These are phyloP conservation scores for Rutstroemia sp. DNA, from an alignment of 2,329 filamentous ascomycete genomes.

Conservation along the genomic window DNA sequence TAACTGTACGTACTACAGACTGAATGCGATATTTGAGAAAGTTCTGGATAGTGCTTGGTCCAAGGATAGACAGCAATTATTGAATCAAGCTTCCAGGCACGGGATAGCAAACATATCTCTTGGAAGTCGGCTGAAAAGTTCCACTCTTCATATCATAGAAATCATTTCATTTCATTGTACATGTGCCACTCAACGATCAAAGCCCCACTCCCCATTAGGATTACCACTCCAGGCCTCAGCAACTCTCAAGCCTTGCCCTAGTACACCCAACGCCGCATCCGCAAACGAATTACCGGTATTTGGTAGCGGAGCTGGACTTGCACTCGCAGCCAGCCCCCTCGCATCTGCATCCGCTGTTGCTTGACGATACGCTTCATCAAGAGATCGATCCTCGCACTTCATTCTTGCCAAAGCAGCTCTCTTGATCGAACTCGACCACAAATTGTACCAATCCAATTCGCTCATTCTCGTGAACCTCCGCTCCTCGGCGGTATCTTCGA, in stretches of 20 bases:
- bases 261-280: constrained; percentile 34
- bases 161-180: too few relatives aligned
- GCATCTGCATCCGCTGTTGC: constrained; percentile 32
- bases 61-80: too few relatives aligned
- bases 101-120: too few relatives aligned
- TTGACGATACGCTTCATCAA: constrained; percentile 50
- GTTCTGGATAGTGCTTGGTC: too few relatives aligned
- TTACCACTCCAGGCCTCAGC: constrained; percentile 14
- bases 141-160: too few relatives aligned
- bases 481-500: constrained; percentile 9
- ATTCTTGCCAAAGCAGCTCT: constrained; percentile 49
- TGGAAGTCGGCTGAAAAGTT: too few relatives aligned
- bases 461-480: constrained; percentile 26
- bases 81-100: too few relatives aligned
- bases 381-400: constrained; percentile 38
- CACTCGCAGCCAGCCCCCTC: constrained; percentile 12
- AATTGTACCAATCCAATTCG: constrained; percentile 51
- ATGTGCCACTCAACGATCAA: constrained; percentile 11
- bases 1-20: too few relatives aligned
- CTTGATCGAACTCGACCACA: constrained; percentile 54
- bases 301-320: constrained; percentile 7
- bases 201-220: constrained; percentile 20
- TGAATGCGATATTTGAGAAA: too few relatives aligned
- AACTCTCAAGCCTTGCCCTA: constrained; percentile 36
- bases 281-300: constrained; percentile 33